Percentiles rank a stretch among this genome's conserved stretches.
These are phyloP conservation scores for Schizopora paradoxa DNA, from an alignment of 1,284 basidiomycete species.

Conservation along the genomic window DNA sequence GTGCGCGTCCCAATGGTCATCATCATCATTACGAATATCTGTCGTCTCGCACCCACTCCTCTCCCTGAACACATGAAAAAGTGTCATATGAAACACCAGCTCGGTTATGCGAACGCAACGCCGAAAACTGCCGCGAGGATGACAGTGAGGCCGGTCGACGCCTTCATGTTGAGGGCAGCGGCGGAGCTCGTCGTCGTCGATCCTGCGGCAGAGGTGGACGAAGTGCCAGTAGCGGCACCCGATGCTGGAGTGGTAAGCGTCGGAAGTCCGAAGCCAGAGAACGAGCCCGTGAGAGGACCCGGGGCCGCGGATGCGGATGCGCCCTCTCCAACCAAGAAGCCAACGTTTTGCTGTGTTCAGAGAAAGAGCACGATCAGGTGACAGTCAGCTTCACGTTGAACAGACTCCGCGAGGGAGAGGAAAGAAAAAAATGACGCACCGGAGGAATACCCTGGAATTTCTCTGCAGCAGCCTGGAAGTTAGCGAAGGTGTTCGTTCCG, in stretches of 20 bases:
- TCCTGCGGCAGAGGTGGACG: not conserved
- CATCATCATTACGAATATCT: too few species aligned
- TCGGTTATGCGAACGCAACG: conserved; percentile 6
- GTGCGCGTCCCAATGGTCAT: too few species aligned
- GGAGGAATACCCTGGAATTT: conserved; percentile 28
- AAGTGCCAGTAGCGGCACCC: not conserved
- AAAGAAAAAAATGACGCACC: conserved; percentile 23
- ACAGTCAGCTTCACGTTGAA: not conserved
- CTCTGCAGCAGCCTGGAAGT: conserved; percentile 36
- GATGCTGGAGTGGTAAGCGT: conserved; percentile 21
- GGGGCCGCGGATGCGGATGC: conserved; percentile 41
- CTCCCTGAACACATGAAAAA: too few species aligned
- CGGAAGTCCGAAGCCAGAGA: conserved; percentile 26
- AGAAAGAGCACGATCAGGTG: conserved; percentile 1
- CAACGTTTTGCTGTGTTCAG: conserved; percentile 36
- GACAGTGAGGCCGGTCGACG: not conserved
- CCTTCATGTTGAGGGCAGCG: conserved; percentile 2
- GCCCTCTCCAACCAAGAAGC: conserved; percentile 37
- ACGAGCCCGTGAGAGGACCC: conserved; percentile 32
- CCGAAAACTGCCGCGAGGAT: conserved; percentile 9
- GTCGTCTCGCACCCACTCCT: too few species aligned
- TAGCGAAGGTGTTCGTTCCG: conserved; percentile 42
- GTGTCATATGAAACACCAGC: too few species aligned
- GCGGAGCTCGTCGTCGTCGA: conserved; percentile 6
- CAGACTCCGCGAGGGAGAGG: not conserved